These are phyloP conservation scores for Lactarius tabidus DNA, from an alignment of 768 basidiomycete genomes.

Conservation along the genomic window DNA sequence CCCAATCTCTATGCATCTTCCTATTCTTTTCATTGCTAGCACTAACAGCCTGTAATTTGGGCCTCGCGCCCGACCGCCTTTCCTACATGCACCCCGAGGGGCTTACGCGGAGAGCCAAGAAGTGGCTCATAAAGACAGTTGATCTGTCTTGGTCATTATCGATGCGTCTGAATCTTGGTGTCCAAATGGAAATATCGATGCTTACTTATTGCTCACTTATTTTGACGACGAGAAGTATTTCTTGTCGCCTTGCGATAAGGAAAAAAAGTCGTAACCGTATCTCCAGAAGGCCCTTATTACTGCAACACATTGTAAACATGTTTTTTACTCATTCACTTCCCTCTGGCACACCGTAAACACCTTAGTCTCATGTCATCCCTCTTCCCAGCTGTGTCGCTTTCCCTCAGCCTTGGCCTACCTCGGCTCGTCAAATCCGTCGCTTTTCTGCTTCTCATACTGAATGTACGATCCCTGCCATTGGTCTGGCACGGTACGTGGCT, in stretches of 20 bases:
- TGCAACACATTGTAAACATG: too few species aligned
- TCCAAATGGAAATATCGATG: constrained; percentile 45
- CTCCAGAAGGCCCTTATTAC: too few species aligned
- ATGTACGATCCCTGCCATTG: constrained; percentile 19
- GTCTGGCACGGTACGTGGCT: constrained; percentile 24
- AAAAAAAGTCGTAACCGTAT: too few species aligned
- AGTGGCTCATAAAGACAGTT: background rate
- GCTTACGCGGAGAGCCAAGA: too few species aligned
- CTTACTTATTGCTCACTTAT: too few species aligned
- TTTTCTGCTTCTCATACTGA: constrained; percentile 3
- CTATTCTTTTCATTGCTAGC: too few species aligned
- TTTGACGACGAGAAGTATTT: too few species aligned
- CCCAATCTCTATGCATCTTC: too few species aligned
- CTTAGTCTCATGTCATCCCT: background rate
- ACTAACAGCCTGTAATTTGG: too few species aligned
- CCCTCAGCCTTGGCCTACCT: constrained; percentile 13
- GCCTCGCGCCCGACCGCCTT: too few species aligned
- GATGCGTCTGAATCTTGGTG: constrained; percentile 80
- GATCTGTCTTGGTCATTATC: background rate
- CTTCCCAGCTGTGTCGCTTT: background rate
- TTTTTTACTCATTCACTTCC: background rate
- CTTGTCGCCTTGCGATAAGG: too few species aligned
- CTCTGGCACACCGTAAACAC: background rate
- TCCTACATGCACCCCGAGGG: too few species aligned
- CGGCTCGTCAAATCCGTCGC: constrained; percentile 11